These are phyloP conservation scores for Amanita pseudoporphyria DNA, from an alignment of 768 basidiomycete genomes.

Conservation along the genomic window DNA sequence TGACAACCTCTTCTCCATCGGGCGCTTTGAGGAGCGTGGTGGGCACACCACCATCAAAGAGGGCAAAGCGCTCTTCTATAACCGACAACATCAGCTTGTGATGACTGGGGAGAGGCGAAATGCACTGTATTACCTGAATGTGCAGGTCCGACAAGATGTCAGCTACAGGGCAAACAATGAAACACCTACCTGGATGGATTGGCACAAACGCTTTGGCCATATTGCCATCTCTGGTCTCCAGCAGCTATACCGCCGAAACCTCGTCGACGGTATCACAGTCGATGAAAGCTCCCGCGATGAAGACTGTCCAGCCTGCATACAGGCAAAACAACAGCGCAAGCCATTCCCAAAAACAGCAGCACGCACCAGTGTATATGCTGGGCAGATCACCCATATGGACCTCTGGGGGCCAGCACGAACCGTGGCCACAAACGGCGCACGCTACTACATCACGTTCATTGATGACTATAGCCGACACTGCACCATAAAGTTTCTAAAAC, in stretches of 20 bases:
- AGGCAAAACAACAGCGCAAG: not conserved
- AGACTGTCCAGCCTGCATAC: not conserved
- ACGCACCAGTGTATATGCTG: not conserved
- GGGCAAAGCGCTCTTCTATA: too few species aligned
- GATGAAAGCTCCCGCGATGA: not conserved
- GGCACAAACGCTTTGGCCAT: too few species aligned
- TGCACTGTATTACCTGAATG: too few species aligned
- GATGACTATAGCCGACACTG: not conserved
- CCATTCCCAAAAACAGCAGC: not conserved
- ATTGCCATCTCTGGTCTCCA: too few species aligned
- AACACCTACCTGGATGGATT: too few species aligned
- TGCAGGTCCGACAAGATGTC: too few species aligned
- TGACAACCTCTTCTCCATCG: too few species aligned
- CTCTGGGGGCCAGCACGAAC: not conserved
- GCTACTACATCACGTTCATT: not conserved
- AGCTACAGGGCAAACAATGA: too few species aligned
- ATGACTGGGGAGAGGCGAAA: too few species aligned
- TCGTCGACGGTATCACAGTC: not conserved
- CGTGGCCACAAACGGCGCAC: not conserved
- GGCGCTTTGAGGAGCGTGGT: too few species aligned
- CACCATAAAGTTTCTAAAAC: not conserved
- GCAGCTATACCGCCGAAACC: not conserved
- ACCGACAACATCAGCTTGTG: too few species aligned
- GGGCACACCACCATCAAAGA: too few species aligned
- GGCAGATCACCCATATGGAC: not conserved